A percentile compares a stretch with the other conserved stretches of the same genome.
phyloP scores from a whole-genome alignment of 2,329 filamentous ascomycete species.

The Pochonia chlamydosporia region DNA sequence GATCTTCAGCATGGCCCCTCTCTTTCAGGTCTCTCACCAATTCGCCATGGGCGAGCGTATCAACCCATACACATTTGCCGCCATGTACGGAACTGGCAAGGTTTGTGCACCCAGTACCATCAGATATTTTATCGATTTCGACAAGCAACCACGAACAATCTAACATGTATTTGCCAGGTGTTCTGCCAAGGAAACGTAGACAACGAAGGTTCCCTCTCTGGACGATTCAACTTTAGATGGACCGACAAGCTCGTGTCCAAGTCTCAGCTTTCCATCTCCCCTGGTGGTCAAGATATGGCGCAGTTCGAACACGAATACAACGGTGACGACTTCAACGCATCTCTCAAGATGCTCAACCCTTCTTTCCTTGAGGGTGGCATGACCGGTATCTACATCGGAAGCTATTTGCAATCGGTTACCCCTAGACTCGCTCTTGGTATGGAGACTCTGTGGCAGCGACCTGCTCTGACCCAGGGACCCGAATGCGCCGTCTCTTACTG shows the following conservation, averaged over 20 bases:
- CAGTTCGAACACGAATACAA: slow-evolving; percentile 95
- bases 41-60: slow-evolving; percentile 91
- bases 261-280: slow-evolving; percentile 78
- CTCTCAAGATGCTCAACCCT: slow-evolving; percentile 92
- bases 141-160: neutral
- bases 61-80: slow-evolving; percentile 92
- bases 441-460: slow-evolving; percentile 90
- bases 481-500: slow-evolving; percentile 88
- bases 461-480: slow-evolving; percentile 77
- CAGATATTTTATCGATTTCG: no score
- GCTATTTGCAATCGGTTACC: slow-evolving; percentile 91
- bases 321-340: slow-evolving; percentile 87
- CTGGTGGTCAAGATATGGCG: slow-evolving; percentile 77
- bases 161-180: slow-evolving; percentile 47
- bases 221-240: slow-evolving; percentile 93
- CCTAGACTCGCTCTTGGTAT: slow-evolving; percentile 80
- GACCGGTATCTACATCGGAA: slow-evolving; percentile 92
- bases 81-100: slow-evolving; percentile 88
- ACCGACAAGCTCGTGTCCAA: slow-evolving; percentile 75
- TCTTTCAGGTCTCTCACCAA: slow-evolving; percentile 97
- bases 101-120: slow-evolving; percentile 38
- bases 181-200: slow-evolving; percentile 95
- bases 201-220: slow-evolving; percentile 81
- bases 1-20: slow-evolving; percentile 84
- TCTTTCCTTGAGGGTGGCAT: slow-evolving; percentile 85